These are phyloP conservation scores for Mycogone perniciosa DNA, from an alignment of 2,329 filamentous ascomycete genomes.

Conservation along the genomic window DNA sequence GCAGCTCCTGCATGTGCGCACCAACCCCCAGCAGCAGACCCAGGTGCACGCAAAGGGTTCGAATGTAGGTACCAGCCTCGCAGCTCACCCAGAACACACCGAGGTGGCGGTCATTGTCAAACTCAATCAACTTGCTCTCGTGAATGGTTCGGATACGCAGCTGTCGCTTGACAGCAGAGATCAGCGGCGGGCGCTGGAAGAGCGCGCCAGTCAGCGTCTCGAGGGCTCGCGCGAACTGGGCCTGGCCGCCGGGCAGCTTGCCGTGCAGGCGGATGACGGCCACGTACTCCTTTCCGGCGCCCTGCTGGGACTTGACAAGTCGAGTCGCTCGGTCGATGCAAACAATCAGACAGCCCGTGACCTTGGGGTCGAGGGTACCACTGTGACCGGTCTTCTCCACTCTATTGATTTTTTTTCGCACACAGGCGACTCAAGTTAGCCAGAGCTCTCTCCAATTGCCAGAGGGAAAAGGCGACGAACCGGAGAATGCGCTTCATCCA, in stretches of 20 bases:
- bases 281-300: constrained; percentile 98
- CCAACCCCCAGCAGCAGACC: constrained; percentile 72
- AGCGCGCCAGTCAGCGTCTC: constrained; percentile 95
- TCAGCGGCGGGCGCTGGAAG: constrained; percentile 86
- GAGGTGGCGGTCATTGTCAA: constrained; percentile 95
- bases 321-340: constrained; percentile 95
- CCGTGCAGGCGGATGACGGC: constrained; percentile 93
- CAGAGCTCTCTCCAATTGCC: not conserved
- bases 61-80: constrained; percentile 95
- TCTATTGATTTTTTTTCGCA: constrained; percentile 19
- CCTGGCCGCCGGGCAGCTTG: constrained; percentile 87
- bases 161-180: constrained; percentile 98
- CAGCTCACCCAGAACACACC: constrained; percentile 99
- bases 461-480: constrained; percentile 39
- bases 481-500: constrained; percentile 98
- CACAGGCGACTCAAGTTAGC: not conserved
- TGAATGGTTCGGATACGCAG: constrained; percentile 97
- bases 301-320: constrained; percentile 97
- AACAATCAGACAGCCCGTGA: constrained; percentile 91
- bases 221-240: constrained; percentile 85
- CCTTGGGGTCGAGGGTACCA: constrained; percentile 95
- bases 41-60: constrained; percentile 93
- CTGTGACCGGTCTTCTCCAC: constrained; percentile 94
- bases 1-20: constrained; percentile 96
- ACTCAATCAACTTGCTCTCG: constrained; percentile 94